These are phyloP conservation scores for Epithele typhae DNA, from an alignment of 768 basidiomycete species.

Conservation along the genomic window DNA sequence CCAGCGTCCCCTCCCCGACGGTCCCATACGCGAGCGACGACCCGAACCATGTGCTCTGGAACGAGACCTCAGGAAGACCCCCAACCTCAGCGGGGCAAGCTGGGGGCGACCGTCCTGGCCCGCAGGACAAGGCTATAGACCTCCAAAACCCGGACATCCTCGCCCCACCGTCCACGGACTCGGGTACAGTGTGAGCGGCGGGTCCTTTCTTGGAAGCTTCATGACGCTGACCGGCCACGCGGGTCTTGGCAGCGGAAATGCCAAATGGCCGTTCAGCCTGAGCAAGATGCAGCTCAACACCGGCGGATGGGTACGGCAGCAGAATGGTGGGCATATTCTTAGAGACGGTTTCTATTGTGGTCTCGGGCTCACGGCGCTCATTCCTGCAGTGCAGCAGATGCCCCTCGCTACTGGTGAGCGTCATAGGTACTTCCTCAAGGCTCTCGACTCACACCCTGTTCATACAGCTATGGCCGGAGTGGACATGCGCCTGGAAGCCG, in stretches of 20 bases:
- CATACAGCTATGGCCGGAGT: constrained; percentile 27
- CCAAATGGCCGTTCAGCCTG: constrained; percentile 61
- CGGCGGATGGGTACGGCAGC: constrained; percentile 66
- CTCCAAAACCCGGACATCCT: constrained; percentile 52
- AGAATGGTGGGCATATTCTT: constrained; percentile 59
- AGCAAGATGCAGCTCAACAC: constrained; percentile 55
- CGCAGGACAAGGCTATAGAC: constrained; percentile 51
- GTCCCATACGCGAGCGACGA: constrained; percentile 23
- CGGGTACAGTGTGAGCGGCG: constrained; percentile 39
- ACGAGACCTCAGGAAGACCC: constrained; percentile 22
- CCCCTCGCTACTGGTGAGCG: constrained; percentile 33
- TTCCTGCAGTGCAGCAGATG: constrained; percentile 31
- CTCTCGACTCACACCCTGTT: not conserved
- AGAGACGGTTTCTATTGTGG: too few species aligned
- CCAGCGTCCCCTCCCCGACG: constrained; percentile 1
- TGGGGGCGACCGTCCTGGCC: constrained; percentile 52
- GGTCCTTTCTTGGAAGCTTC: not conserved
- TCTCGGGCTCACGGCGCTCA: not conserved
- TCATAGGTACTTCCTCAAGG: not conserved
- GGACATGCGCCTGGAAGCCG: constrained; percentile 33
- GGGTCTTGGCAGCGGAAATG: constrained; percentile 32
- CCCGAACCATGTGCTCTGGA: constrained; percentile 22
- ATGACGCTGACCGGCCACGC: not conserved
- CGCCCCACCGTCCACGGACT: constrained; percentile 61
- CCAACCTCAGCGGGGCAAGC: constrained; percentile 39